Evolutionary conservation across 495 filamentous ascomycete genomes (phyloP), one percentile per base, ranked within the genome.

Genomic region (Penicillium antarcticum): DNA sequence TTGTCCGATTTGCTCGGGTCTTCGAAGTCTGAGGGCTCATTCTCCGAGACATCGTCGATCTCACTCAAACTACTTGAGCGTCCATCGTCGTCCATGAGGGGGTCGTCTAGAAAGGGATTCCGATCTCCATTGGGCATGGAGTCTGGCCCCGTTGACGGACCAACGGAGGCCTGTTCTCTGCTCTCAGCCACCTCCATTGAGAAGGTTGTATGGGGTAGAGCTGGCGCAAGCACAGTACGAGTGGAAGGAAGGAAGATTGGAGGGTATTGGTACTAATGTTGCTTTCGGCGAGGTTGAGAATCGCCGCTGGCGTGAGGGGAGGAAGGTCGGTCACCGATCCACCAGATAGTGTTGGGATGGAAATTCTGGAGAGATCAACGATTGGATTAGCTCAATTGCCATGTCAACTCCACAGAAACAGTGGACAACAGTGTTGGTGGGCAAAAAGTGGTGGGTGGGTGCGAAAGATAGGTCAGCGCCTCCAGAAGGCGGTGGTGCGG

Each of bases 1-100:
- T 53, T 70, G 48, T 71, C 67, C 41, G 53, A 65, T 52, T 75
- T 75, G 46, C 54, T 53, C 5, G 66, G 68, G 12, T 72, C 72
- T 42, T 78, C 79, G 48, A 80, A 78, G 55, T 84, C 80, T 29
- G 79, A 80, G 23, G 66, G 68, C 34, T 77, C 75, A 52, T 85
- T 79, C n/a, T 84, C 82, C 5, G 77, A 78, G 18, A 82, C 76
- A 56, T 96, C 91, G 62, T 91, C 92, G 48, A 94, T 87, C 53
- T 97, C 94, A 74, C 94, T 98, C 57, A 98, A 78, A 66, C 91
- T 95, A 66, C 83, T 88, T 19, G 85, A 81, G 31, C 76, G 67
- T 24, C 71, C 75, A 46, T 78, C 72, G 44, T 71, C 47, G 17
- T 49, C 75, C 26, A 70, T 65, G 19, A 75, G 58, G 14, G 66